These are phyloP conservation scores for Tulasnella calospora DNA, from an alignment of 768 basidiomycete species.

Conservation along the genomic window DNA sequence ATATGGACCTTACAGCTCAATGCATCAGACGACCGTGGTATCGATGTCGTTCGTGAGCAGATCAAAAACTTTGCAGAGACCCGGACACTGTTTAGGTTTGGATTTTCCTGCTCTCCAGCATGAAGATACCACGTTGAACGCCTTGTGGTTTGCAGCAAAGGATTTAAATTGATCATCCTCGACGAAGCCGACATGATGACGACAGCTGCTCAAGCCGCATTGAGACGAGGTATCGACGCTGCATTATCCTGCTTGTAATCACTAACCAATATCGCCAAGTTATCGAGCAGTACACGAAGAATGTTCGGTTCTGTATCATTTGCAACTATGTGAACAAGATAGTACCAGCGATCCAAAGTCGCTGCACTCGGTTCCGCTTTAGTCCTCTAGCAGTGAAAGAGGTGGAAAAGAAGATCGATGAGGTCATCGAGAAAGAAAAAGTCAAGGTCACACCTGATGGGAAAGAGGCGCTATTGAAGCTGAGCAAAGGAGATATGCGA, in stretches of 20 bases:
- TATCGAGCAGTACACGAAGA: conserved; percentile 97
- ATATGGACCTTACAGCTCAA: conserved; percentile 58
- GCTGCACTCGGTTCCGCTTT: conserved; percentile 96
- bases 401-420: conserved; percentile 74
- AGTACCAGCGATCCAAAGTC: conserved; percentile 94
- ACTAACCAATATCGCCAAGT: conserved; percentile 40
- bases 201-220: conserved; percentile 89
- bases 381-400: conserved; percentile 82
- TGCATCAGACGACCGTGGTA: conserved; percentile 96
- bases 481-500: conserved; percentile 98
- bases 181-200: conserved; percentile 99
- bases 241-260: too few species aligned
- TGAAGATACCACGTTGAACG: neutral
- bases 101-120: neutral
- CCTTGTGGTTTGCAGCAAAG: conserved; percentile 58
- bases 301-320: conserved; percentile 98
- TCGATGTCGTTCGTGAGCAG: conserved; percentile 97
- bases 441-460: conserved; percentile 85
- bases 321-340: conserved; percentile 99
- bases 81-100: conserved; percentile 59
- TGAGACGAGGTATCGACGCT: conserved; percentile 58
- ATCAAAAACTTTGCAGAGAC: conserved; percentile 99
- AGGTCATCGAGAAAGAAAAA: conserved; percentile 79
- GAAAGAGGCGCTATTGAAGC: conserved; percentile 79
- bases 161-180: conserved; percentile 94